Percentiles rank a stretch among this genome's conserved stretches.
Evolutionary conservation across 306 rosid species (phyloP).

Genomic region (Quercus dentata): DNA sequence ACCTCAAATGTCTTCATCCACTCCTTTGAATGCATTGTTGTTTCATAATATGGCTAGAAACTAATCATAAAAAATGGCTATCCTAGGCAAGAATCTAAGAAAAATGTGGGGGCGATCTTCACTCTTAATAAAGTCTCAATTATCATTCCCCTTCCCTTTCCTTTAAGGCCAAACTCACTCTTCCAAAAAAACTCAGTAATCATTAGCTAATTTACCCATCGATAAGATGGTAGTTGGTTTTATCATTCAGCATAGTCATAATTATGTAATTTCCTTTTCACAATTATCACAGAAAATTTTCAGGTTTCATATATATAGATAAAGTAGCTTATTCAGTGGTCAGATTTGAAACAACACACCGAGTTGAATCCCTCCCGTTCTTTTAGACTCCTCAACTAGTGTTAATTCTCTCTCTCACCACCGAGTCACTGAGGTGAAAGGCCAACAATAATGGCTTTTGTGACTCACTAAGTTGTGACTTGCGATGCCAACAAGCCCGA

Average conservation of each 20-base stretch:
- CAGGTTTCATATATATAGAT: background rate
- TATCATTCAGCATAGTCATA: background rate
- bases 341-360: too few species aligned
- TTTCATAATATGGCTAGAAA: background rate
- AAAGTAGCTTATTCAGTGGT: background rate
- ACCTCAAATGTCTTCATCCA: background rate
- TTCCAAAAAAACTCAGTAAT: too few species aligned
- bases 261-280: background rate
- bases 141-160: background rate
- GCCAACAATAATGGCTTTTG: too few species aligned
- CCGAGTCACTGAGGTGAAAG: too few species aligned
- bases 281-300: background rate
- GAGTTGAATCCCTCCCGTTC: too few species aligned
- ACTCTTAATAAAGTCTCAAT: too few species aligned
- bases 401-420: too few species aligned
- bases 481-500: too few species aligned
- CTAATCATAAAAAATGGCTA: background rate
- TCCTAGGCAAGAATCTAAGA: background rate
- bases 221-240: constrained; percentile 7
- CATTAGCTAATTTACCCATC: constrained; percentile 4
- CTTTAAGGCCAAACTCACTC: too few species aligned
- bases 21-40: background rate
- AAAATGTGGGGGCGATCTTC: background rate
- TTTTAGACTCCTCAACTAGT: too few species aligned
- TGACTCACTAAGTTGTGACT: too few species aligned